Evolutionary conservation across 331 rosid genomes (phyloP), one percentile per base, ranked within the genome.

Genomic region (Spiraea crenata): DNA sequence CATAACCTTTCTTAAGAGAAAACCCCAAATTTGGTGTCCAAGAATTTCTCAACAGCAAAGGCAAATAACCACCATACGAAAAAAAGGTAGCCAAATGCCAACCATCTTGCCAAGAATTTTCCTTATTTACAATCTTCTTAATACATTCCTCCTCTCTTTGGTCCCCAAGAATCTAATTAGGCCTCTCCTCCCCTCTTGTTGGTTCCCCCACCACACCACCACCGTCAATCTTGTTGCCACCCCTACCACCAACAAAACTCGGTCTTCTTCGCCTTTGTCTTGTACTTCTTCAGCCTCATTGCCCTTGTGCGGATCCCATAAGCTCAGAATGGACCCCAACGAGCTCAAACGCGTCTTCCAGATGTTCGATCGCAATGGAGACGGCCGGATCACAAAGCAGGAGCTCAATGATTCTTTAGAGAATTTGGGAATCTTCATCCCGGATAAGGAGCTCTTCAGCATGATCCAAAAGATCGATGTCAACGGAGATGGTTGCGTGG

Each of bases 311-410:
- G 45, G 60, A n/a, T 37, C 37, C 20, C 3, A 4, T 31, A 44
- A 47, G 16, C 12, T 59, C 4, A 67, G 37, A 20, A 92, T 92
- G 99, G 87, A 87, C 47, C 78, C 76, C 2, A 20, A 42, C 9
- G 99, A 93, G 74, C 65, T 93, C 3, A 76, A 76, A 34, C 90
- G 91, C 0, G 88, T 93, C 2, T 93, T 93, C 68, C 86, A 87
- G 57, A 82, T 93, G 92, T 90, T 93, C 44, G 99, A 93, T 42
- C 72, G 81, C 1, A 86, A 93, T 19, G 95, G 99, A 0, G 99
- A 93, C 9, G 99, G 99, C 1, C 64, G 83, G 5, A 93, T 93
- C 74, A 80, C 91, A 3, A 78, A 81, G 62, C 70, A 90, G 76
- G 99, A 93, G 66, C 57, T 93, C 3, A 83, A 38, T 6, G 87